Base-by-base conservation (phyloP, 2,329 filamentous ascomycete genomes). In the Coleophoma cylindrospora region DNA sequence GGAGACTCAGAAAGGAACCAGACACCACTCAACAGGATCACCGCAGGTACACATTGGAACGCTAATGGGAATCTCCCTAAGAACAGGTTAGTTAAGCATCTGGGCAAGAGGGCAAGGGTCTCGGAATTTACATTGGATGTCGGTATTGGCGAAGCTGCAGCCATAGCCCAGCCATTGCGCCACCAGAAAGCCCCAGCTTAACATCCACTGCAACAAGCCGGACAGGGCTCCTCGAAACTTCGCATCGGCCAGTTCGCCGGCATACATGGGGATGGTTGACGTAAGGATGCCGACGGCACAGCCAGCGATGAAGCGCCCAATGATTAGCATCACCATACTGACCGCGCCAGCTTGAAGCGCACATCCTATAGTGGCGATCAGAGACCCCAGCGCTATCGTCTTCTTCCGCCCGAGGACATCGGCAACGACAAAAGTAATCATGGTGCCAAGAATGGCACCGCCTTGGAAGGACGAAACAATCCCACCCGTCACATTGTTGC, bases 1-100 rank as follows among this genome's bases (percentile, higher is more conserved):
- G 79, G 79, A 27, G 72, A 76, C 57, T 82, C 79, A 1, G 78
- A 77, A 4, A 80, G 65, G 54, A 77, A 69, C 46, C 45, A 52
- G 17, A 79, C 80, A 34, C 79, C 78, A 15, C 69, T 58, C 8
- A 71, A 72, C 8, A 83, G 69, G 11, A 78, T 55, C 17, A 78
- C 59, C 3, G 75, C 77, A 4, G 77, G 77, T 0, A 74, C 64
- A 12, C 80, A 69, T 55, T 83, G 80, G 3, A 83, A 69, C 50
- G 72, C 73, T n/a, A 82, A 68, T 0, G 80, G 79, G 1, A 83
- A 64, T 4, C 80, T 69, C 80, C 80, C 83, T 9, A 22, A 36
- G 7, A 40, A 45, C n/a, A 48, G n/a, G 12, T 43, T 37, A 17
- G 36, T 14, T 32, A 9, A 40, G 27, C 27, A 27, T 27, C 6